Conservation (phyloP, 345 rosid species). For the Dipteronia dyeriana region DNA sequence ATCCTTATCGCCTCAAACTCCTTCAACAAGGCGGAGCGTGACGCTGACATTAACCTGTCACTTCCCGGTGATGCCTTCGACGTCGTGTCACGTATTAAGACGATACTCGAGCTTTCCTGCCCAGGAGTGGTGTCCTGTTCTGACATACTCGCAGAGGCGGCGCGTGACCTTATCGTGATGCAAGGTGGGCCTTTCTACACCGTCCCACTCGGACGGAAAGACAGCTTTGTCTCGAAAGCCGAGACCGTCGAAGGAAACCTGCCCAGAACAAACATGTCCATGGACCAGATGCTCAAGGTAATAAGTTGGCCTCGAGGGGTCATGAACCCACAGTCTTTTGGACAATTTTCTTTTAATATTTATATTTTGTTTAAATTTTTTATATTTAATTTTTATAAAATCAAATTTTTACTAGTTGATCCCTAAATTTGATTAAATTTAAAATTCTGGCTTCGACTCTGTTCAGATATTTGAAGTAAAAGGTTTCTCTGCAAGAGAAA, state of each 20-base stretch:
- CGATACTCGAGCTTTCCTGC: constrained; percentile 52
- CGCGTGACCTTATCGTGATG: constrained; percentile 61
- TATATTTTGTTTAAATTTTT: no score
- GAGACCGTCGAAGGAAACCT: constrained; percentile 33
- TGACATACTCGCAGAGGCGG: constrained; percentile 50
- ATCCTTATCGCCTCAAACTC: constrained; percentile 50
- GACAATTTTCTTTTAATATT: no score
- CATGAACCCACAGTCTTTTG: no score
- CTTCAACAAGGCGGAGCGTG: constrained; percentile 59
- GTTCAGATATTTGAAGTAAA: background rate
- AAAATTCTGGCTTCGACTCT: no score
- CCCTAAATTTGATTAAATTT: no score
- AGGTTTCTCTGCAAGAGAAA: constrained; percentile 45
- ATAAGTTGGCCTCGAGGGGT: constrained; percentile 19
- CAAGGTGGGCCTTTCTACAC: constrained; percentile 58
- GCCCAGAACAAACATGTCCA: constrained; percentile 39
- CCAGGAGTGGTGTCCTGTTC: constrained; percentile 65
- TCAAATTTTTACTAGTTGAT: no score
- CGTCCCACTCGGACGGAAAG: constrained; percentile 54
- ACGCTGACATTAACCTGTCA: constrained; percentile 43
- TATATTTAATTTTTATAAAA: no score
- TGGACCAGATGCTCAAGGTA: constrained; percentile 36
- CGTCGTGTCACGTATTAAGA: constrained; percentile 44
- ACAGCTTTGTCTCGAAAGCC: constrained; percentile 47
- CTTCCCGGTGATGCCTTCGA: constrained; percentile 67